Evolutionary conservation across 495 filamentous ascomycete genomes (phyloP).

Genomic region (Penicillium cinerascens): DNA sequence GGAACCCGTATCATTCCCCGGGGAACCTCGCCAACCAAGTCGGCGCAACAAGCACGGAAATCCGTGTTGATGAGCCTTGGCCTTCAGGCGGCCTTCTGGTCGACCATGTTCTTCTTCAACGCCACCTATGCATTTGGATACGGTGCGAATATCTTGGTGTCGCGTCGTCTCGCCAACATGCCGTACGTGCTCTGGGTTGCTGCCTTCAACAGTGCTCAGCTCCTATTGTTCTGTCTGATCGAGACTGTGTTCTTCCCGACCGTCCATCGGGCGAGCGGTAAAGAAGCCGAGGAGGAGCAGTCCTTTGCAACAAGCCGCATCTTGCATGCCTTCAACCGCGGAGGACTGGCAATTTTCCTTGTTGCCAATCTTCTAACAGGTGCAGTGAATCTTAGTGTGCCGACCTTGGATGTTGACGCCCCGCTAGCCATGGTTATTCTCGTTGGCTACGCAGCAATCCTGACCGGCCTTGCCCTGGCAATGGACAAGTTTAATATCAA

Average conservation of each 20-base stretch:
- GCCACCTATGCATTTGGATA: constrained; percentile 67
- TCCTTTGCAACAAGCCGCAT: constrained; percentile 74
- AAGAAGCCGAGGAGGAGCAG: constrained; percentile 48
- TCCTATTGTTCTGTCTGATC: constrained; percentile 71
- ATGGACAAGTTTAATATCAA: constrained; percentile 71
- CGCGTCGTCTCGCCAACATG: constrained; percentile 85
- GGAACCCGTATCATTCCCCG: constrained; percentile 76
- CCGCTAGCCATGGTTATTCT: constrained; percentile 68
- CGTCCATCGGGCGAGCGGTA: constrained; percentile 53
- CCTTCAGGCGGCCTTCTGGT: constrained; percentile 63
- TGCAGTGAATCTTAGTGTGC: constrained; percentile 77
- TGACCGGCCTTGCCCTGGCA: constrained; percentile 65
- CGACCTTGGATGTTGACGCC: constrained; percentile 67
- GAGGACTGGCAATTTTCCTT: constrained; percentile 83
- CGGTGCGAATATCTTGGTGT: constrained; percentile 63
- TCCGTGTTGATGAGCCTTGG: constrained; percentile 58
- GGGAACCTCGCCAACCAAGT: constrained; percentile 34
- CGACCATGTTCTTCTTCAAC: constrained; percentile 58
- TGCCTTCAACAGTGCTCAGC: constrained; percentile 78
- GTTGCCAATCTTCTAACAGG: constrained; percentile 88
- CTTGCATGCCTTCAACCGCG: constrained; percentile 78
- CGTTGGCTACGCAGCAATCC: constrained; percentile 60
- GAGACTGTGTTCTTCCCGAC: constrained; percentile 75
- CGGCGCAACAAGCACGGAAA: constrained; percentile 40
- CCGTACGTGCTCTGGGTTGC: constrained; percentile 91